A percentile compares a stretch with the other conserved stretches of the same genome.
Conservation (phyloP, 352 stramenopile genomes). For the Aphanomyces stellatus region DNA sequence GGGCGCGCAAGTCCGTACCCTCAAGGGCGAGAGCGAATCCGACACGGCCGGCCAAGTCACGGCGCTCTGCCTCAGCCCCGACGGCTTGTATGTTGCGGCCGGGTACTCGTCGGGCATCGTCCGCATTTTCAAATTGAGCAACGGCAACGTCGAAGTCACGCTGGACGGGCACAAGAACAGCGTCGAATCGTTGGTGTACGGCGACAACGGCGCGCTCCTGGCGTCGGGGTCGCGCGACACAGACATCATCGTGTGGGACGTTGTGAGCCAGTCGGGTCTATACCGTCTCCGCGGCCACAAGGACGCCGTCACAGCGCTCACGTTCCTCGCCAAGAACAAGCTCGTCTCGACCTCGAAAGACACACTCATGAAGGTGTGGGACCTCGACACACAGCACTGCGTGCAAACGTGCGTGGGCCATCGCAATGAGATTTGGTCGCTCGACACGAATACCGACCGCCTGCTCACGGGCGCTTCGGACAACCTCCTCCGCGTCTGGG, state of each 20-base stretch:
- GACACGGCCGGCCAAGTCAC: conserved; percentile 59
- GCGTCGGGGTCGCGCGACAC: conserved; percentile 84
- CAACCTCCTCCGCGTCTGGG: conserved; percentile 75
- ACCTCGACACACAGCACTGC: conserved; percentile 90
- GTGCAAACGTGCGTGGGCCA: conserved; percentile 91
- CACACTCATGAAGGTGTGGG: conserved; percentile 92
- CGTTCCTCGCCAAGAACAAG: conserved; percentile 52
- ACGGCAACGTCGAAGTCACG: conserved; percentile 67
- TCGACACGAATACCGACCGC: conserved; percentile 72
- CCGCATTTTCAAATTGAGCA: conserved; percentile 69
- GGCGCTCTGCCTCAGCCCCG: conserved; percentile 60
- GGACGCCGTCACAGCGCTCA: conserved; percentile 85
- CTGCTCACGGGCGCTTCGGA: conserved; percentile 74
- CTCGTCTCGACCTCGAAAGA: conserved; percentile 88
- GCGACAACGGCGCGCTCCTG: conserved; percentile 64
- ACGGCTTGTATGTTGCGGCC: conserved; percentile 64
- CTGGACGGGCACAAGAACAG: conserved; percentile 84
- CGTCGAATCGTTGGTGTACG: conserved; percentile 72
- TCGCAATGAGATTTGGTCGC: conserved; percentile 87
- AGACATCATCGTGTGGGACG: conserved; percentile 92
- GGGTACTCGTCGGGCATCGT: conserved; percentile 80
- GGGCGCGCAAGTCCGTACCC: conserved; percentile 69
- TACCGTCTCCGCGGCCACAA: conserved; percentile 91
- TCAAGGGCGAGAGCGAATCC: conserved; percentile 30
- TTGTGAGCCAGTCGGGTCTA: conserved; percentile 82